Evolutionary conservation across 768 basidiomycete species (phyloP).

Genomic region (Sistotremastrum niveocremeum): DNA sequence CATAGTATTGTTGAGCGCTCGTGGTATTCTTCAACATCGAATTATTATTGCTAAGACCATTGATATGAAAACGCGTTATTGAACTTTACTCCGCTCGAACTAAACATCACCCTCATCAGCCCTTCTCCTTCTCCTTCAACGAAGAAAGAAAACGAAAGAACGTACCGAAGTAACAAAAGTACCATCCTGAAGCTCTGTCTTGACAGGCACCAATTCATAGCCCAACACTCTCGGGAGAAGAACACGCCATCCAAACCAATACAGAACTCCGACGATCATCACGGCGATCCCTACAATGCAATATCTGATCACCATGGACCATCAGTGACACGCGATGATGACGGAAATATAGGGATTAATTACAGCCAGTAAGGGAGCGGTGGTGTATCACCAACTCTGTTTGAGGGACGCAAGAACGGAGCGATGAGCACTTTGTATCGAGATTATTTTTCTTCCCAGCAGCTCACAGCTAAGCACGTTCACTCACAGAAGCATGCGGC

Average conservation of each 20-base stretch:
- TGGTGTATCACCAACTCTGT: constrained; percentile 43
- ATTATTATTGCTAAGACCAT: no score
- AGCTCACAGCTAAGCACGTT: no score
- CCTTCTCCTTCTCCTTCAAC: no score
- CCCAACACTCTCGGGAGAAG: constrained; percentile 34
- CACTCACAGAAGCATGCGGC: constrained; percentile 38
- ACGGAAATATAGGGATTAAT: background rate
- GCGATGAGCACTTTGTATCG: constrained; percentile 32
- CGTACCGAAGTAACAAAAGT: constrained; percentile 40
- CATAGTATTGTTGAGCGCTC: no score
- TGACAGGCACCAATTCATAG: constrained; percentile 33
- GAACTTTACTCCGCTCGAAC: no score
- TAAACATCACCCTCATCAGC: no score
- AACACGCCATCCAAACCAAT: constrained; percentile 43
- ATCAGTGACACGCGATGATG: no score
- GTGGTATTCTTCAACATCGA: no score
- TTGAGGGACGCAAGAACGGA: constrained; percentile 41
- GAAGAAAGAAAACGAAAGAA: background rate
- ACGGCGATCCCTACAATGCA: constrained; percentile 12
- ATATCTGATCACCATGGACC: no score
- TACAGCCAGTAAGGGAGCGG: constrained; percentile 47
- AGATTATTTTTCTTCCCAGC: background rate
- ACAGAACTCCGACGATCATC: constrained; percentile 31
- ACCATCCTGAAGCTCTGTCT: constrained; percentile 35
- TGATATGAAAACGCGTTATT: no score